phyloP scores from a whole-genome alignment of 1,139 yeast species.

The Geotrichum citri-aurantii region DNA sequence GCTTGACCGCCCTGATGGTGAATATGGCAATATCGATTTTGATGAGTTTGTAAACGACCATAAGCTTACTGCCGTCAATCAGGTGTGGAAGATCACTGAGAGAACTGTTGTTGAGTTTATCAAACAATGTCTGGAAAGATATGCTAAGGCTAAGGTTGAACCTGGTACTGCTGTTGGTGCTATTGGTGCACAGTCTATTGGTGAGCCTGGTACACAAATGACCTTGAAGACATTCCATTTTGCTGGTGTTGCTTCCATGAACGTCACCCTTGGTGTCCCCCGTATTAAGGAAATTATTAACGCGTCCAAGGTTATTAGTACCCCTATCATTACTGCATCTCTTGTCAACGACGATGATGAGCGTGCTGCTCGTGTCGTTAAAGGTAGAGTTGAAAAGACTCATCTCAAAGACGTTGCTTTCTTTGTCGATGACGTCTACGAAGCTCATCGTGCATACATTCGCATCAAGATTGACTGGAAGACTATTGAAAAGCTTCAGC shows the following conservation, averaged over 20 bases:
- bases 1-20: slow-evolving; percentile 43
- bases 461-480: slow-evolving; percentile 76
- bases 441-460: slow-evolving; percentile 68
- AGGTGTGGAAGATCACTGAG: slow-evolving; percentile 65
- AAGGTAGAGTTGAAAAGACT: slow-evolving; percentile 95
- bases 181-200: slow-evolving; percentile 97
- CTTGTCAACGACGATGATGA: slow-evolving; percentile 91
- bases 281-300: slow-evolving; percentile 98
- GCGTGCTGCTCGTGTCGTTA: slow-evolving; percentile 96
- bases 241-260: slow-evolving; percentile 99
- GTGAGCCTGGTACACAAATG: slow-evolving; percentile 99
- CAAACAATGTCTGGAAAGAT: slow-evolving; percentile 72
- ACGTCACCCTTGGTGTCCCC: slow-evolving; percentile 97
- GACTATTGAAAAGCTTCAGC: slow-evolving; percentile 83
- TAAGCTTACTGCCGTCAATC: slow-evolving; percentile 54
- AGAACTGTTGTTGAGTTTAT: slow-evolving; percentile 61
- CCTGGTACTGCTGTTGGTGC: slow-evolving; percentile 99
- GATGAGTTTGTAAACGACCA: slow-evolving; percentile 39
- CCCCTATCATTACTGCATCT: slow-evolving; percentile 94
- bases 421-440: slow-evolving; percentile 90
- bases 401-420: slow-evolving; percentile 77
- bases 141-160: slow-evolving; percentile 86
- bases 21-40: slow-evolving; percentile 41
- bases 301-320: slow-evolving; percentile 90
- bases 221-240: slow-evolving; percentile 97